phyloP scores from a whole-genome alignment of 164 flowering plant genomes.

The Macadamia integrifolia region DNA sequence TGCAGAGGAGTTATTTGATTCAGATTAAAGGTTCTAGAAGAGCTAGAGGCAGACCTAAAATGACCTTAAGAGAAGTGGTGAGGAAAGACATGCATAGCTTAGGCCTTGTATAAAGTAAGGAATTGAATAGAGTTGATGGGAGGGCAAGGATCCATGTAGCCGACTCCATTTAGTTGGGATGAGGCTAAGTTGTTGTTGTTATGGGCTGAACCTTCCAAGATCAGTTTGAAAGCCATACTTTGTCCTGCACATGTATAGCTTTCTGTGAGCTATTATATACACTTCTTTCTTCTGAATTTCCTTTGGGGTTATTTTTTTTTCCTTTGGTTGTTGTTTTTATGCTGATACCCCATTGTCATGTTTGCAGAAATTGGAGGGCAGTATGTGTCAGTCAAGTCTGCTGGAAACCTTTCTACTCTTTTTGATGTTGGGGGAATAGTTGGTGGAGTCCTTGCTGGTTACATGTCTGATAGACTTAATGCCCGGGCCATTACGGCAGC shows the following conservation, averaged over 20 bases:
- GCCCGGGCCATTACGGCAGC: conserved; percentile 91
- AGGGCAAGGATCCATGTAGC: too few relatives aligned
- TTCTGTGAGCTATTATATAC: too few relatives aligned
- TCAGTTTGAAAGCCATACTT: not conserved
- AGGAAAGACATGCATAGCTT: too few relatives aligned
- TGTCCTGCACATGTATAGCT: not conserved
- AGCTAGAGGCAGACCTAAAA: too few relatives aligned
- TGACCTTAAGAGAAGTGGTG: too few relatives aligned
- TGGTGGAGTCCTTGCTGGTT: conserved; percentile 88
- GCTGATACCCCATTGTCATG: conserved; percentile 1
- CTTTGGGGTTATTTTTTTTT: not conserved
- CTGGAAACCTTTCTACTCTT: conserved; percentile 85
- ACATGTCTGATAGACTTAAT: conserved; percentile 68
- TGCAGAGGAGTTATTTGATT: too few relatives aligned
- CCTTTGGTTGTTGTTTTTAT: conserved; percentile 1
- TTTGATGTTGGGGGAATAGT: conserved; percentile 92
- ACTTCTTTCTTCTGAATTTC: not conserved
- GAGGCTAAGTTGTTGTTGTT: not conserved
- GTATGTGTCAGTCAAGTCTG: conserved; percentile 73
- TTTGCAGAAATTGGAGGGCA: conserved; percentile 77
- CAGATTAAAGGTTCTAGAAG: too few relatives aligned
- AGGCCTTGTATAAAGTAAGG: too few relatives aligned
- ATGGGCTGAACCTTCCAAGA: too few relatives aligned
- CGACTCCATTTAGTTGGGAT: not conserved
- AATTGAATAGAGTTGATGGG: too few relatives aligned